Evolutionary conservation across 2,329 filamentous ascomycete genomes (phyloP).

Genomic region (Aspergillus sp.): DNA sequence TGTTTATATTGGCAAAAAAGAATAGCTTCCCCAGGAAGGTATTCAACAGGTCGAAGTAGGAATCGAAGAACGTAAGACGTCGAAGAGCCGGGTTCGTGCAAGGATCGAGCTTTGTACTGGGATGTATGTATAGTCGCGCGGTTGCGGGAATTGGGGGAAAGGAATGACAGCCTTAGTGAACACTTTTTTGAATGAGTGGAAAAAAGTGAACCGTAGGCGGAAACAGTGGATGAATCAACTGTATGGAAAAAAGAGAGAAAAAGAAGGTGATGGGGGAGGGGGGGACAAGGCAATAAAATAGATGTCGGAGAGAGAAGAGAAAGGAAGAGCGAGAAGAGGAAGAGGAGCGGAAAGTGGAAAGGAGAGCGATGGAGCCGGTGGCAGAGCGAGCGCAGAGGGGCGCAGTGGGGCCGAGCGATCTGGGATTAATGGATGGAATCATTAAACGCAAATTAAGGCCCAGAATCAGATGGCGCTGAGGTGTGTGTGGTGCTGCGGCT

Average conservation of each 20-base stretch:
- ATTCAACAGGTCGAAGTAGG: constrained; percentile 3
- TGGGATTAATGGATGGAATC: constrained; percentile 4
- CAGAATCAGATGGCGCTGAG: background rate
- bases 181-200: constrained; percentile 28
- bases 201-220: constrained; percentile 20
- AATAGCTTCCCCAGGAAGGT: constrained; percentile 34
- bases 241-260: constrained; percentile 6
- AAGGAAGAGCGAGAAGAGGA: constrained; percentile 7
- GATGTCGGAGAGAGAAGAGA: constrained; percentile 12
- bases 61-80: no score
- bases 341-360: constrained; percentile 3
- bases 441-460: constrained; percentile 10
- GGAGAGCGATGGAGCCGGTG: background rate
- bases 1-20: constrained; percentile 3
- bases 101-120: constrained; percentile 3
- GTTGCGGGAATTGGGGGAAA: constrained; percentile 10
- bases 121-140: constrained; percentile 3
- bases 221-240: constrained; percentile 3
- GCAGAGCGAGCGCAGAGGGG: background rate
- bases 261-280: constrained; percentile 5
- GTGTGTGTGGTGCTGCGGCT: no score
- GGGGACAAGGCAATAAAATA: constrained; percentile 6
- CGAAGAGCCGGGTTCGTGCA: no score
- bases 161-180: constrained; percentile 27
- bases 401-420: constrained; percentile 15